Base-by-base conservation (phyloP, 2,329 filamentous ascomycete genomes). In the Nemania diffusa region DNA sequence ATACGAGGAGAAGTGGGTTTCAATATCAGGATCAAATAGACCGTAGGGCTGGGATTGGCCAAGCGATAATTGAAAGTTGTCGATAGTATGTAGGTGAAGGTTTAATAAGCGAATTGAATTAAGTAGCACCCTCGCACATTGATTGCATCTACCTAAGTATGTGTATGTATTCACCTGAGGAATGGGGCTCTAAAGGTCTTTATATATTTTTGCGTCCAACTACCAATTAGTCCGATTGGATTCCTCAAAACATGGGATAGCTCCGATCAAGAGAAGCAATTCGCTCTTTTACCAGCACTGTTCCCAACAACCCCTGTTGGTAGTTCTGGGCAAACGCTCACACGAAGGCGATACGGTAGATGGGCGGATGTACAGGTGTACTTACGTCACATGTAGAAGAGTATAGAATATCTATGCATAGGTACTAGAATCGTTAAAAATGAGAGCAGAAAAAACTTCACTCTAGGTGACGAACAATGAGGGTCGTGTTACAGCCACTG, bases 401-500 rank as follows among this genome's bases (percentile, higher is more conserved):
- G 32, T 40, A 56, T n/a, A 29, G 24, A 52, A 34, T 52, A 24
- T 3, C 8, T 24, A 3, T 5, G 32, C 13, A n/a, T 15, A 17
- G 44, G 53, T 64, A 64, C 44, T 13, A 26, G 26, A 40, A 20
- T 52, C 53, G 24, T 55, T 46, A 26, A 57, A 24, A 37, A 50
- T 20, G 24, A 26, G 44, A 60, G 26, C 44, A 62, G 52, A 69
- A 70, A 70, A 70, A 58, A 53, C 63, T 70, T 70, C 50, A 53
- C 29, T 69, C 40, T 48, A 65, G 29, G 64, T 69, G 69, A 71
- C 64, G 64, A 67, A 67, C 61, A 61, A 63, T 67, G 68, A 72
- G 69, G 67, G 71, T 69, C 71, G 65, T 34, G 52, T 67, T 71
- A 68, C 71, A 72, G 63, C 73, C 64, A 68, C 22, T 46, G 40